Evolutionary conservation across 768 basidiomycete genomes (phyloP).

Genomic region (Boletus insuetus): DNA sequence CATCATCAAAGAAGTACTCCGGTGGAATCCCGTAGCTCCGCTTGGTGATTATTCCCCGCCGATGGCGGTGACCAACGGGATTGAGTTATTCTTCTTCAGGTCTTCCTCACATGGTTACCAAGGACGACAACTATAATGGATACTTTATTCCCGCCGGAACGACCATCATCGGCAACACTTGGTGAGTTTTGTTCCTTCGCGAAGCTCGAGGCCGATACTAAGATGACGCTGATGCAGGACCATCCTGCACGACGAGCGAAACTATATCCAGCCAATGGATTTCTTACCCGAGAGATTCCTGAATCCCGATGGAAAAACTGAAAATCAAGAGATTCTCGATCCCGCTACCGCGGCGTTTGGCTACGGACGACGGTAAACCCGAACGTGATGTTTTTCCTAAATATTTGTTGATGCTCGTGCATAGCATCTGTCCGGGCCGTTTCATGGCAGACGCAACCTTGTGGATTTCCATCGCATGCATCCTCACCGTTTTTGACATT

Average conservation of each 20-base stretch:
- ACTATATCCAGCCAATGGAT: constrained; percentile 32
- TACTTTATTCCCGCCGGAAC: constrained; percentile 39
- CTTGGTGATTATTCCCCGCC: constrained; percentile 26
- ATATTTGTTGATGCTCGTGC: background rate
- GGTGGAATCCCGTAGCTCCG: constrained; percentile 34
- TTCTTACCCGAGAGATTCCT: constrained; percentile 42
- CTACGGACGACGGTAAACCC: constrained; percentile 34
- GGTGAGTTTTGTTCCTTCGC: constrained; percentile 32
- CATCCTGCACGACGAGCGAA: constrained; percentile 37
- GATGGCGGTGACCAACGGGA: constrained; percentile 10
- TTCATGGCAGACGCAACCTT: constrained; percentile 43
- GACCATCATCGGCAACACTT: constrained; percentile 58
- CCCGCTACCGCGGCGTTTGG: constrained; percentile 34
- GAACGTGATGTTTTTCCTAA: background rate
- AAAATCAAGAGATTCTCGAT: constrained; percentile 30
- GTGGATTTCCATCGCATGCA: constrained; percentile 33
- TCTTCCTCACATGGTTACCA: constrained; percentile 34
- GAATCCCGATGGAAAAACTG: constrained; percentile 33
- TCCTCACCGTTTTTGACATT: constrained; percentile 29
- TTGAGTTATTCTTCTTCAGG: constrained; percentile 16
- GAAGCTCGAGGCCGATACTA: background rate
- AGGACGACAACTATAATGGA: constrained; percentile 30
- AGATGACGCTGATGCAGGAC: constrained; percentile 26
- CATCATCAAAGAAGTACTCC: constrained; percentile 31
- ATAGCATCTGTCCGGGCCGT: constrained; percentile 41